Conservation (phyloP, 306 rosid genomes). For the Cicer cuneatum region DNA sequence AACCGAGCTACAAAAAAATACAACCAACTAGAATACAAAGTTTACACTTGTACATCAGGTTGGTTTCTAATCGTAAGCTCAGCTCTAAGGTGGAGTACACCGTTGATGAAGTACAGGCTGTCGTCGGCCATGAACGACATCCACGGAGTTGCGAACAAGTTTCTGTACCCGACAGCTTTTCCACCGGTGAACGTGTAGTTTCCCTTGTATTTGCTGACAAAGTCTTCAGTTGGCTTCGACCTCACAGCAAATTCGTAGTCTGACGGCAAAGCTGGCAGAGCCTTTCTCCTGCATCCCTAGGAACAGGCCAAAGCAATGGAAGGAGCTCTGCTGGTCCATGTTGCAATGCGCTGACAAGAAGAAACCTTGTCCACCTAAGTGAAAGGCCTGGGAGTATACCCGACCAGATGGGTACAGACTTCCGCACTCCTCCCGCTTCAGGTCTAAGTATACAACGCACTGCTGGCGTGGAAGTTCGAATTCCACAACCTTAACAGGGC, state of each 20-base stretch:
- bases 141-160: slow-evolving; percentile 89
- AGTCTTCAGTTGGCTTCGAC: slow-evolving; percentile 82
- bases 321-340: slow-evolving; percentile 97
- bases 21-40: slow-evolving; percentile 34
- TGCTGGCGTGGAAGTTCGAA: slow-evolving; percentile 94
- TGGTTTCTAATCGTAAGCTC: slow-evolving; percentile 85
- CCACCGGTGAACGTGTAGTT: slow-evolving; percentile 92
- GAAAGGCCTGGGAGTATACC: slow-evolving; percentile 96
- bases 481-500: slow-evolving; percentile 93
- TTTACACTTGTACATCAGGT: not conserved
- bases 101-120: slow-evolving; percentile 81
- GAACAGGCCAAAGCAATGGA: slow-evolving; percentile 92
- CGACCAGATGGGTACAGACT: slow-evolving; percentile 84
- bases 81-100: slow-evolving; percentile 89
- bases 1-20: not conserved
- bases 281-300: slow-evolving; percentile 98
- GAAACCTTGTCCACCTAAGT: slow-evolving; percentile 95
- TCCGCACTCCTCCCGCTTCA: slow-evolving; percentile 87
- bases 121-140: slow-evolving; percentile 86
- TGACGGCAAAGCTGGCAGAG: slow-evolving; percentile 81
- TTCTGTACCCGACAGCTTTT: slow-evolving; percentile 88
- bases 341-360: slow-evolving; percentile 97
- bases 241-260: slow-evolving; percentile 95
- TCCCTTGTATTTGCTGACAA: slow-evolving; percentile 89
- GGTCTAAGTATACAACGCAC: slow-evolving; percentile 91